Conservation (phyloP, 164 flowering plant species). For the Echeveria elegans region DNA sequence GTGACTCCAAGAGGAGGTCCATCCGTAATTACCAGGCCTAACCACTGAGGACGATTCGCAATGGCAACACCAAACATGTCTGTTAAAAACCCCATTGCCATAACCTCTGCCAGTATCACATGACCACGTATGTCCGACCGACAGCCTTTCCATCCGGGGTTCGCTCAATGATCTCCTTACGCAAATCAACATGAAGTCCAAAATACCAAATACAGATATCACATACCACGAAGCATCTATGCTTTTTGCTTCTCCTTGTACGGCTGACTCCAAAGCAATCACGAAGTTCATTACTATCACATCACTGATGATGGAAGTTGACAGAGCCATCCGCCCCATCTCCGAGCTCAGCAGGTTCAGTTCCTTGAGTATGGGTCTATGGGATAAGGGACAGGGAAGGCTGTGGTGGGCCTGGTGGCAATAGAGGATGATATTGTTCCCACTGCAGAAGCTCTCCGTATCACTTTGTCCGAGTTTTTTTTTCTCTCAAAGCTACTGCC, state of each 20-base stretch:
- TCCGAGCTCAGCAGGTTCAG: conserved; percentile 57
- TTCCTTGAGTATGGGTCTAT: conserved; percentile 38
- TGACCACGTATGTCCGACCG: conserved; percentile 24
- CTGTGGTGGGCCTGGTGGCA: conserved; percentile 30
- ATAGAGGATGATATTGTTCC: conserved; percentile 18
- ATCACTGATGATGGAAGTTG: conserved; percentile 25
- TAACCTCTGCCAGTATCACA: conserved; percentile 28
- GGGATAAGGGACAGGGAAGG: conserved; percentile 38
- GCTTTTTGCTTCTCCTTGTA: conserved; percentile 15
- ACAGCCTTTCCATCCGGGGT: conserved; percentile 50
- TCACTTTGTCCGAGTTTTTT: conserved; percentile 13
- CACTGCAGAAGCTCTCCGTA: conserved; percentile 15
- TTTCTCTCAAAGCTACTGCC: conserved; percentile 7
- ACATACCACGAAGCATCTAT: conserved; percentile 17
- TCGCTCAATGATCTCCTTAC: conserved; percentile 20
- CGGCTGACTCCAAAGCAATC: conserved; percentile 27
- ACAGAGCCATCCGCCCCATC: conserved; percentile 40
- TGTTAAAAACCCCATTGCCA: conserved; percentile 28
- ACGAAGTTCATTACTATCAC: conserved; percentile 18
- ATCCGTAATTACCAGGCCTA: conserved; percentile 57
- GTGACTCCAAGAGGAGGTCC: conserved; percentile 72
- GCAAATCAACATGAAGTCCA: conserved; percentile 9
- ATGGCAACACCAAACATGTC: conserved; percentile 42
- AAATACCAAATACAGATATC: conserved; percentile 12
- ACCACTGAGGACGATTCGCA: conserved; percentile 41